Base-by-base conservation (phyloP, 2,329 filamentous ascomycete genomes). In the Chaetomiaceae sp. region DNA sequence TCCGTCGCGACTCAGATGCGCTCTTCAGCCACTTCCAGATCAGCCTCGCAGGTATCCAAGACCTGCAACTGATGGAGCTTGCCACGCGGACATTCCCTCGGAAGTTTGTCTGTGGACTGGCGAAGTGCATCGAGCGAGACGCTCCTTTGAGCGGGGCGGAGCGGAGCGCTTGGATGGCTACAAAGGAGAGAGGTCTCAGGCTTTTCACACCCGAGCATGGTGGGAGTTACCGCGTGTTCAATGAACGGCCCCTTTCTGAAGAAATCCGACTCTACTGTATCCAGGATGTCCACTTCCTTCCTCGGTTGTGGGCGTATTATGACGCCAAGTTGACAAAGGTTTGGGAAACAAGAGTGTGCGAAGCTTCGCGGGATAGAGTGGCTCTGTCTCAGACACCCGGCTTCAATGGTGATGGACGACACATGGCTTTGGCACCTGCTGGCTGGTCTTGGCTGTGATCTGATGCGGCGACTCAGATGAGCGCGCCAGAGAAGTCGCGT, bases 1-100 rank as follows among this genome's bases (percentile, higher is more conserved):
- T 84, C 15, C 76, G 80, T 2, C 79, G 78, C 57, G 79, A 83
- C 59, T 79, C 81, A 0, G 76, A 83, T 58, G 79, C 80, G 0
- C 64, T 85, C 0, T 80, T 70, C 60, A 62, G 39, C 40, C 75
- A 72, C 31, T 82, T 67, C 56, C 37, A 61, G 0, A 68, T 84
- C 55, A 22, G 52, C 0, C 59, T 84, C 0, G 54, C 58, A 0
- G 74, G 77, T 0, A 61, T 83, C 9, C 56, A 74, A 3, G 79
- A 84, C 58, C 49, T 84, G 0, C 80, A 85, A 61, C 68, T 84
- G 0, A 77, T 84, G 72, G 79, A 51, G 33, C 38, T 50, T 6
- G 47, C 47, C 11, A 40, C 46, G 4, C 46, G 46, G 4, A 7
- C 29, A 37, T 47, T 37, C 19, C 44, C 20, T 17, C 25, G 25